Base-by-base conservation (phyloP, 768 basidiomycete species). In the Amanita exitialis region DNA sequence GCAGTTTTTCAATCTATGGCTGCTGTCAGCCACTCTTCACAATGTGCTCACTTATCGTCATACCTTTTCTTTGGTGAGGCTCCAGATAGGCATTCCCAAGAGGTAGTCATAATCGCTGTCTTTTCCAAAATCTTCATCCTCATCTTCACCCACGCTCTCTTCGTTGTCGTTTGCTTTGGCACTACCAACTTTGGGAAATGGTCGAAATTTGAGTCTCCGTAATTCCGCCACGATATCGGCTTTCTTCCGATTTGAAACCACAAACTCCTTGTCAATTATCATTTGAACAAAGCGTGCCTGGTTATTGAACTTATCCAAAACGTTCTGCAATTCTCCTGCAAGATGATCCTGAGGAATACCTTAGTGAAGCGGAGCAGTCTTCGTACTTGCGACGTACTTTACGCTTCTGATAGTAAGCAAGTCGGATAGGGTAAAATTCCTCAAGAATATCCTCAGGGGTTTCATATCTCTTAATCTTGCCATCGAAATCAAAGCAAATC, bases 401-500 rank as follows among this genome's bases (percentile, higher is more conserved):
- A 64, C 96, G 86, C 59, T 91, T 90, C 69, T 94, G 92, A 64
- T 99, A 99, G 67, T 79, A 92, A 23, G 88, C 82, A 56, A 99
- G 69, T 13, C 96, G 81, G 51, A 82, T 70, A 23, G 90, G 87
- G 62, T 90, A 99, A 63, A 96, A 99, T 35, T 96, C 94, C 56
- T 90, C 83, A 41, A 98, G 66, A 48, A 99, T 90, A 57, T 93
- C 86, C 62, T 98, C 96, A 0, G 96, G 81, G 0, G 83, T 78
- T 15, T 78, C 71, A 65, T 97, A 98, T 68, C 84, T 94, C 70
- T 84, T 91, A 70, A 99, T 95, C 72, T 95, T 96, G 58, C 90
- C 86, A 15, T 94, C 88, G 54, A 89, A 79, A 66, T 99, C 95
- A 66, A 99, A 99, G 68, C 91, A 93, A 15, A 98, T 96, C 96